These are phyloP conservation scores for Glomus cerebriforme DNA, from an alignment of 192 early-diverging fungal species.

Conservation along the genomic window DNA sequence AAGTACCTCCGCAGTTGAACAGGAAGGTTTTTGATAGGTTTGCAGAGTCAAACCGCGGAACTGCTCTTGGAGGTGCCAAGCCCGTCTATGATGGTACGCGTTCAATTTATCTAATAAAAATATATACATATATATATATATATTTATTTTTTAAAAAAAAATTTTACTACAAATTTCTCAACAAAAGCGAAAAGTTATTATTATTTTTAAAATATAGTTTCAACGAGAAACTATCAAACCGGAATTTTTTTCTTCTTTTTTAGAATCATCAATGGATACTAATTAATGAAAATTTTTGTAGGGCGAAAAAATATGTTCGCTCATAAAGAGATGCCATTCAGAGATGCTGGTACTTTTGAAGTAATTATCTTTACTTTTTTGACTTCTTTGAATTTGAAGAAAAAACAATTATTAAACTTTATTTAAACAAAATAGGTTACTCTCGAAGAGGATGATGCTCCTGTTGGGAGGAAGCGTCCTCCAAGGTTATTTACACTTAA, in stretches of 20 bases:
- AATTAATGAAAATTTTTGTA: constrained; percentile 52
- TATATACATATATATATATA: not conserved
- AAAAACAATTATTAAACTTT: not conserved
- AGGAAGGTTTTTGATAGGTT: constrained; percentile 67
- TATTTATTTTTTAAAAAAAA: not conserved
- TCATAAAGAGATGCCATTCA: constrained; percentile 51
- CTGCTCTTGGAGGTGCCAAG: constrained; percentile 58
- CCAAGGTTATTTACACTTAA: constrained; percentile 63
- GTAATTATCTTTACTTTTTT: constrained; percentile 33
- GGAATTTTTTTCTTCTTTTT: no score
- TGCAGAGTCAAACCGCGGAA: constrained; percentile 50
- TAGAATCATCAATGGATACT: no score
- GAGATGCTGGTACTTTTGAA: constrained; percentile 56
- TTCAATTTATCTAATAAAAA: not conserved
- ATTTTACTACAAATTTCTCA: not conserved
- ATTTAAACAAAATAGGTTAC: constrained; percentile 40
- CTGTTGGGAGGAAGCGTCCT: constrained; percentile 34
- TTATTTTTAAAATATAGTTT: no score
- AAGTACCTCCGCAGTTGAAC: constrained; percentile 76
- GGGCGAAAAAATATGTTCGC: constrained; percentile 79
- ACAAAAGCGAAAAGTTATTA: no score
- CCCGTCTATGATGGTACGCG: constrained; percentile 71
- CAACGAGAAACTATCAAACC: no score
- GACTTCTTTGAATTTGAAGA: not conserved
- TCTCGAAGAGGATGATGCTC: constrained; percentile 41